Base-by-base conservation (phyloP, 495 filamentous ascomycete species). In the Hypoxylon crocopeplum region DNA sequence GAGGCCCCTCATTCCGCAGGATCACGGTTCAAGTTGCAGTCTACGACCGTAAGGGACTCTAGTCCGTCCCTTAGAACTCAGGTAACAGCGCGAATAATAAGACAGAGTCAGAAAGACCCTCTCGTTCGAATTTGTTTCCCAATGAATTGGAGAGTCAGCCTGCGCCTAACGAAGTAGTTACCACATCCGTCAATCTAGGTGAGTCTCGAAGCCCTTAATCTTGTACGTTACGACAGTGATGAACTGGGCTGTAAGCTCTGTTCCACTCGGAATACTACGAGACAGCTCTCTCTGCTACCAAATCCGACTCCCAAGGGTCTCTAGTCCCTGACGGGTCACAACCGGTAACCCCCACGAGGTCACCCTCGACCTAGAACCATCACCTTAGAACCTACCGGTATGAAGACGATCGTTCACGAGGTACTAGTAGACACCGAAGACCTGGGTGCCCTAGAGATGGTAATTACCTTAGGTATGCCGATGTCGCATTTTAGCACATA, bases 81-180 rank as follows among this genome's bases (percentile, higher is more conserved):
- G 16, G 27, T 22, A 40, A 48, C 16, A 41, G 6, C 12, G 12
- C 32, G 13, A 34, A 3, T 34, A 34, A 34, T 8, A 38, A 17
- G 42, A 25, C 29, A n/a, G n/a, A n/a, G n/a, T n/a, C n/a, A n/a
- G 20, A 17, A 56, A n/a, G 25, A 33, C 17, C n/a, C 13, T 17
- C 7, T 24, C 27, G 16, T 41, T 20, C 32, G 11, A 38, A 47
- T 27, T 15, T 38, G 29, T 36, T 27, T n/a, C 16, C 1, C 33
- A 30, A 49, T 29, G 36, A 40, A 22, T 22, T 36, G 13, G 20
- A 45, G 22, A 38, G 12, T 22, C 33, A 27, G n/a, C n/a, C n/a
- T n/a, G n/a, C n/a, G n/a, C n/a, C n/a, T n/a, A n/a, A 12, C 60
- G 60, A 58, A 64, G 41, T 64, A 53, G 13, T 64, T 64, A 25